phyloP scores from a whole-genome alignment of 2,329 filamentous ascomycete genomes.

The Cercospora sesami region DNA sequence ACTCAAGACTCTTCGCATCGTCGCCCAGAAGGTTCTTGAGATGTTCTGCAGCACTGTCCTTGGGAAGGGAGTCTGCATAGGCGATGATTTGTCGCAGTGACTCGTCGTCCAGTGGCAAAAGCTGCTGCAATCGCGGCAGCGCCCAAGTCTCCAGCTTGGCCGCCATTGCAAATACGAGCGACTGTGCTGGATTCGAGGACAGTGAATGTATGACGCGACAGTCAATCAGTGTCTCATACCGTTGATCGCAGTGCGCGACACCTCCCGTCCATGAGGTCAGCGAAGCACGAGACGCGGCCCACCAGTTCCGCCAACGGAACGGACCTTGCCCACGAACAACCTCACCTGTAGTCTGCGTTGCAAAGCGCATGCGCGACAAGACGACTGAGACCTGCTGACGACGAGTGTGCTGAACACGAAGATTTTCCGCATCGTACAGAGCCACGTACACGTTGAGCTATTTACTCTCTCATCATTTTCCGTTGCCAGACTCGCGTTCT shows the following conservation, averaged over 20 bases:
- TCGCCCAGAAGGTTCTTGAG: slow-evolving; percentile 87
- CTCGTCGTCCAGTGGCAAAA: slow-evolving; percentile 81
- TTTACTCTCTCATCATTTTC: slow-evolving; percentile 19
- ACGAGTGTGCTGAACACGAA: slow-evolving; percentile 6
- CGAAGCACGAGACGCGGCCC: not conserved
- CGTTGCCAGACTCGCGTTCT: slow-evolving; percentile 25
- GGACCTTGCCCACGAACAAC: slow-evolving; percentile 1
- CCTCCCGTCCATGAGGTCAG: not conserved
- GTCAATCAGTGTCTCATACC: not conserved
- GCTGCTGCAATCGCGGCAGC: slow-evolving; percentile 69
- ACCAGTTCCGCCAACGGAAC: not conserved
- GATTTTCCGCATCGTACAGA: slow-evolving; percentile 18
- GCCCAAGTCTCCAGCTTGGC: slow-evolving; percentile 52
- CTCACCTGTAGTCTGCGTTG: not conserved
- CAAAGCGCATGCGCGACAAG: not conserved
- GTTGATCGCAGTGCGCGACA: not conserved
- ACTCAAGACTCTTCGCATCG: slow-evolving; percentile 71
- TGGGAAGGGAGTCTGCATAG: slow-evolving; percentile 75
- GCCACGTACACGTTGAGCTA: slow-evolving; percentile 12
- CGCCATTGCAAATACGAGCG: slow-evolving; percentile 22
- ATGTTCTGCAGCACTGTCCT: slow-evolving; percentile 75
- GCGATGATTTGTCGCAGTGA: slow-evolving; percentile 81
- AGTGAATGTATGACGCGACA: not conserved
- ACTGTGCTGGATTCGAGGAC: not conserved
- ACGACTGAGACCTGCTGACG: not conserved